Evolutionary conservation across 257 asterid species (phyloP), one percentile per base, ranked within the genome.

Genomic region (Ocimum tenuiflorum): DNA sequence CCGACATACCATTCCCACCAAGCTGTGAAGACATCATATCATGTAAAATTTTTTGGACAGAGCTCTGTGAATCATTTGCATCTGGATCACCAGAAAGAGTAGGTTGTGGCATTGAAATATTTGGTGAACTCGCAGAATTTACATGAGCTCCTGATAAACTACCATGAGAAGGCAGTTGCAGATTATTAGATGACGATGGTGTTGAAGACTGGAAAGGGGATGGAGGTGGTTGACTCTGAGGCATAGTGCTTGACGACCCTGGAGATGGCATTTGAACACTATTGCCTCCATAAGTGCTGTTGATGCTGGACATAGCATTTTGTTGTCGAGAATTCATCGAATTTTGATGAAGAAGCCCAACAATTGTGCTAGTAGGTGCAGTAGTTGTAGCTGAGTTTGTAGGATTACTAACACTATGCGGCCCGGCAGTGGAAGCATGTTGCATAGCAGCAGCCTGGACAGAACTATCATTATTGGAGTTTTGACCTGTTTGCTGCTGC

Each of bases 31-130:
- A 76, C 95, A 86, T 82, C 91, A 91, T 83, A 47, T 86, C 88
- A 0, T 85, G 89, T 76, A 91, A 73, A 65, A 91, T 86, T 80
- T 91, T 88, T 83, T 91, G 94, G 29, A 88, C 98, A 0, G 98
- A 88, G 76, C 91, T 88, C 55, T 91, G 96, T 17, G 95, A 78
- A 35, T 88, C 95, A 8, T 75, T 82, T 1, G 84, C 85, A 71
- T 86, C 92, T 7, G 85, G 52, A 46, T 83, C 91, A 50, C 80
- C 73, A 0, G 90, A 78, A 19, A 81, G 63, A 33, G 87, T 71
- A 3, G 87, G 82, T 58, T 89, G 94, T 73, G 79, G 92, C 80
- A 81, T 74, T 6, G 94, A 53, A 20, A 88, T 69, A 71, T 80
- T 84, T 6, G 95, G 85, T 43, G 97, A 84, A 74, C 49, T 69